phyloP scores from a whole-genome alignment of 305 asterid genomes.

The Fraxinus baroniana region DNA sequence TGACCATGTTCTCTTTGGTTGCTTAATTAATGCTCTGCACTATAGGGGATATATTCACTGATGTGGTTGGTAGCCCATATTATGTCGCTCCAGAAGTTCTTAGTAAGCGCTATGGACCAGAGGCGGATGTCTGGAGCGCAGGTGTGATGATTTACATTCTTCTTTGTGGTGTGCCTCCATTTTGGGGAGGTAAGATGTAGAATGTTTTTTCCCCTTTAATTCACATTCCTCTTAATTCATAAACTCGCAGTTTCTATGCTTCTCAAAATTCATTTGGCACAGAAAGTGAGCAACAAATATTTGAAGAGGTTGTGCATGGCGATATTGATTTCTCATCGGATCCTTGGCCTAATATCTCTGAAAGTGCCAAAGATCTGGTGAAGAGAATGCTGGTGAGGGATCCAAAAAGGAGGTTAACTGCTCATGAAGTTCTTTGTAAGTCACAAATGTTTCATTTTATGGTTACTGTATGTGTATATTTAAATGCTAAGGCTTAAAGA shows the following conservation, averaged over 20 bases:
- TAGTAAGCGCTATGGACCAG: slow-evolving; percentile 55
- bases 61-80: slow-evolving; percentile 76
- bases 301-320: slow-evolving; percentile 55
- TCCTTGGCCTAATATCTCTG: slow-evolving; percentile 72
- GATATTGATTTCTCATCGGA: slow-evolving; percentile 52
- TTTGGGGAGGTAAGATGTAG: slow-evolving; percentile 63
- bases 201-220: neutral
- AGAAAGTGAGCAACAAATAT: slow-evolving; percentile 60
- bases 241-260: neutral
- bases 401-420: slow-evolving; percentile 55
- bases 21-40: neutral
- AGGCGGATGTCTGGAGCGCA: slow-evolving; percentile 82
- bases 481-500: neutral
- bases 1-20: neutral
- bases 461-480: neutral
- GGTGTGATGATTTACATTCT: slow-evolving; percentile 69
- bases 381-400: slow-evolving; percentile 60
- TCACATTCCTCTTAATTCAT: slow-evolving; percentile 6
- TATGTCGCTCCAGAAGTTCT: slow-evolving; percentile 80
- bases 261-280: slow-evolving; percentile 18
- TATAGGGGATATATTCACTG: slow-evolving; percentile 49
- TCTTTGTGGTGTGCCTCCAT: slow-evolving; percentile 65
- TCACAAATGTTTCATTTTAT: neutral
- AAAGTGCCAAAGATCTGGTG: slow-evolving; percentile 62
- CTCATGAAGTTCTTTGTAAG: slow-evolving; percentile 74